phyloP scores from a whole-genome alignment of 805 yeast genomes.

The Candida awuae region DNA sequence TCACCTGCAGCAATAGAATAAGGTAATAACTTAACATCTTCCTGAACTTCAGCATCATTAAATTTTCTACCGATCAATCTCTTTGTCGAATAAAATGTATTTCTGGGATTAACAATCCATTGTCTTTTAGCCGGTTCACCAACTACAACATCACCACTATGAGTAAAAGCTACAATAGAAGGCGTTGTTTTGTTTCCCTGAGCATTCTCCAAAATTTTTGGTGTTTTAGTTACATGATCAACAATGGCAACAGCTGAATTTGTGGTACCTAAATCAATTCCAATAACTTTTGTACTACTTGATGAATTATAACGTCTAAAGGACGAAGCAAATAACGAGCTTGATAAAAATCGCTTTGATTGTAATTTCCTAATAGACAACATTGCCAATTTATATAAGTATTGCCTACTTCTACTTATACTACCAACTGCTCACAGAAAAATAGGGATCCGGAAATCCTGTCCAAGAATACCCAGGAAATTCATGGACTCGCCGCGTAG shows the following conservation, averaged over 20 bases:
- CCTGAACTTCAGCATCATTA: constrained; percentile 83
- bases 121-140: constrained; percentile 96
- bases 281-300: constrained; percentile 50
- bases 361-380: too few species aligned
- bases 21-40: constrained; percentile 81
- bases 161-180: constrained; percentile 89
- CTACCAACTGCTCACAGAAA: too few species aligned
- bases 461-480: too few species aligned
- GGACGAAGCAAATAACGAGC: too few species aligned
- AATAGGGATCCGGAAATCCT: too few species aligned
- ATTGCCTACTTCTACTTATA: too few species aligned
- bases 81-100: constrained; percentile 91
- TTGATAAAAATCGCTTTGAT: too few species aligned
- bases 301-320: neutral
- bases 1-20: constrained; percentile 76
- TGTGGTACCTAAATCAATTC: constrained; percentile 84
- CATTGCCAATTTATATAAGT: too few species aligned
- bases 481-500: too few species aligned
- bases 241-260: constrained; percentile 83
- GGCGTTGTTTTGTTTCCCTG: constrained; percentile 83
- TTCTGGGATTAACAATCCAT: constrained; percentile 89
- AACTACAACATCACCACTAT: constrained; percentile 77
- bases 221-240: constrained; percentile 55
- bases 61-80: constrained; percentile 91
- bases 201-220: constrained; percentile 70